Evolutionary conservation across 2,329 filamentous ascomycete species (phyloP).

Genomic region (Annulohypoxylon truncatum): DNA sequence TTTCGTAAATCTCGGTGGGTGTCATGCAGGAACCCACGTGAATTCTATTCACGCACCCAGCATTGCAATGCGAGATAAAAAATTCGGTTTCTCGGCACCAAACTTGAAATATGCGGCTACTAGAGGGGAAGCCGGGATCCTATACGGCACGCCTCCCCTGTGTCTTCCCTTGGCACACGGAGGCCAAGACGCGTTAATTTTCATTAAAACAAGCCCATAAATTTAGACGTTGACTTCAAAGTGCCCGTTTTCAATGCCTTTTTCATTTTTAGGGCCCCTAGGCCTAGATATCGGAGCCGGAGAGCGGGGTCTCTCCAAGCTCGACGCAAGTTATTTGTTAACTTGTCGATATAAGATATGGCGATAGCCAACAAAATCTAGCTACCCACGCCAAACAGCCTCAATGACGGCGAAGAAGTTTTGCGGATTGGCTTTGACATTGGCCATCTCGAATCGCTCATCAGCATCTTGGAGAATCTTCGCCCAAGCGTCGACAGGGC

Average conservation of each 20-base stretch:
- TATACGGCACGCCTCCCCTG: neutral
- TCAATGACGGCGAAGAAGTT: slow-evolving; percentile 54
- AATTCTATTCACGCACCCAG: slow-evolving; percentile 11
- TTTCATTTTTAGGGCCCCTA: slow-evolving; percentile 3
- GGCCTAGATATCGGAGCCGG: neutral
- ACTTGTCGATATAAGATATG: neutral
- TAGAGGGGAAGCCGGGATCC: neutral
- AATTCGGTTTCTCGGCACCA: neutral
- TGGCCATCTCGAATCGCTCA: slow-evolving; percentile 56
- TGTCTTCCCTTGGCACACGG: neutral
- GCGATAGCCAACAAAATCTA: too few species aligned
- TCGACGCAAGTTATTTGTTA: neutral
- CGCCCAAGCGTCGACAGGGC: slow-evolving; percentile 59
- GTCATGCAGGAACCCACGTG: slow-evolving; percentile 10
- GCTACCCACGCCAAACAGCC: slow-evolving; percentile 52
- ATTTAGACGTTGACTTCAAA: neutral
- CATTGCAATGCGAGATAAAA: neutral
- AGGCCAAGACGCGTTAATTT: neutral
- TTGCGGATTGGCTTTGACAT: slow-evolving; percentile 51
- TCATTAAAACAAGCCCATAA: neutral
- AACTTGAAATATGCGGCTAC: neutral
- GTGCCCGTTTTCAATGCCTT: neutral
- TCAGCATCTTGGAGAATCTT: slow-evolving; percentile 59
- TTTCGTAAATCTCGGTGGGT: slow-evolving; percentile 2
- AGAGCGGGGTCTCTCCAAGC: neutral